A percentile compares a stretch with the other conserved stretches of the same genome.
These are phyloP conservation scores for Nepenthes alata DNA, from an alignment of 179 eudicot genomes.

Conservation along the genomic window DNA sequence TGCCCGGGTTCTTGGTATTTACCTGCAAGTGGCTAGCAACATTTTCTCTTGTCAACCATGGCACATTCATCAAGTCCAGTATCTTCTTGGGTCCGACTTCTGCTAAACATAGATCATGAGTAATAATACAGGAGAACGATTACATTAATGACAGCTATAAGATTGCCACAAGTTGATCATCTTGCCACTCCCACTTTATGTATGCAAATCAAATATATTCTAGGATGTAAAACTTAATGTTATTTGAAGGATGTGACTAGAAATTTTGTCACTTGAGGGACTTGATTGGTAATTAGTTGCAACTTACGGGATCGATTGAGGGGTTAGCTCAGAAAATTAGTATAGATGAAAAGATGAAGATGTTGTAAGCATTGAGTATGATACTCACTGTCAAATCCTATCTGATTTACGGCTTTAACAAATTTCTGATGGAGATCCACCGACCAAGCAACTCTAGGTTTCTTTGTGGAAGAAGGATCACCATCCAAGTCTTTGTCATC, in stretches of 20 bases:
- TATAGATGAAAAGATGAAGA: too few relatives aligned
- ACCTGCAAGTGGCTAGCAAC: conserved; percentile 99
- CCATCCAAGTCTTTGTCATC: conserved; percentile 40
- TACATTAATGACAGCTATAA: background rate
- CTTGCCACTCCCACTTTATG: background rate
- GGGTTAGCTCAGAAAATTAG: too few relatives aligned
- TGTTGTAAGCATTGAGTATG: too few relatives aligned
- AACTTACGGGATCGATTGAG: too few relatives aligned
- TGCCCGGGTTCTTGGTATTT: conserved; percentile 3
- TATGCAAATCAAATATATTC: background rate
- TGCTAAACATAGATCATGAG: conserved; percentile 29
- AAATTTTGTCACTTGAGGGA: too few relatives aligned
- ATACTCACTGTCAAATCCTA: conserved; percentile 88
- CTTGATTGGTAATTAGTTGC: too few relatives aligned
- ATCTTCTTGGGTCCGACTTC: conserved; percentile 96
- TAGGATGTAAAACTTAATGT: too few relatives aligned
- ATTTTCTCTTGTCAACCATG: conserved; percentile 90
- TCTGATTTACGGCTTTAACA: conserved; percentile 84
- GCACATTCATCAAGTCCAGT: conserved; percentile 89
- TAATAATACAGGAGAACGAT: background rate
- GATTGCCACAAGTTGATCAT: background rate
- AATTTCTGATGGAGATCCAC: conserved; percentile 91
- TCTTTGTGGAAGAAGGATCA: conserved; percentile 57
- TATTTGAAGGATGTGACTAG: too few relatives aligned
- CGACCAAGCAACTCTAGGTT: conserved; percentile 89